Evolutionary conservation across 345 rosid genomes (phyloP), one percentile per base, ranked within the genome.

Genomic region (Anastatica hierochuntica): DNA sequence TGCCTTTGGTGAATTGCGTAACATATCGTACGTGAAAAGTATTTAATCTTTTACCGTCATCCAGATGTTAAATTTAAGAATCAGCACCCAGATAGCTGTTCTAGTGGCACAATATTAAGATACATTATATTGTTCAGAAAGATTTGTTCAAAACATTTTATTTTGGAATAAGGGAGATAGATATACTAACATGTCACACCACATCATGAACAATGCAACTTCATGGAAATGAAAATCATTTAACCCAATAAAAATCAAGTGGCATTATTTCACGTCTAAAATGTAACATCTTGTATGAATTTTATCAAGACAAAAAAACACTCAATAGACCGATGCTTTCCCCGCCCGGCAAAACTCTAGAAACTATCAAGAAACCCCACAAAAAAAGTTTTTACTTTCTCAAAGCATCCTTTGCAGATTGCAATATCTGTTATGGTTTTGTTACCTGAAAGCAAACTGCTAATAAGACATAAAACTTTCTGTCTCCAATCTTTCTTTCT

Each of bases 231-330:
- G n/a, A n/a, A n/a, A n/a, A n/a, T n/a, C n/a, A n/a, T n/a, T n/a
- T n/a, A n/a, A n/a, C n/a, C n/a, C 34, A 50, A 58, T 27, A 33
- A 56, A 31, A 16, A 31, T 23, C 53, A 51, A n/a, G 49, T 66
- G 64, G 36, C 70, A 58, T 66, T 66, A 58, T 66, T 66, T 42
- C 0, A 49, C 39, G 31, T 49, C 53, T 50, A 66, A 58, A 66
- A 14, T 18, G 60, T 33, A 43, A 43, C 47, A 26, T 35, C 50
- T 34, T 27, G 64, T 65, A 56, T 46, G 39, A 20, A 2, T 21
- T 5, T 21, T 5, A 2, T 21, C 5, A 2, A 21, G 24, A 21
- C 2, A 21, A 44, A 48, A 29, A 45, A 14, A n/a, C n/a, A n/a
- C n/a, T 43, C 41, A 23, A 57, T 43, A 51, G 16, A 58, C 70